These are phyloP conservation scores for Saccharomycopsis fibuligera DNA, from an alignment of 805 yeast genomes.

Conservation along the genomic window DNA sequence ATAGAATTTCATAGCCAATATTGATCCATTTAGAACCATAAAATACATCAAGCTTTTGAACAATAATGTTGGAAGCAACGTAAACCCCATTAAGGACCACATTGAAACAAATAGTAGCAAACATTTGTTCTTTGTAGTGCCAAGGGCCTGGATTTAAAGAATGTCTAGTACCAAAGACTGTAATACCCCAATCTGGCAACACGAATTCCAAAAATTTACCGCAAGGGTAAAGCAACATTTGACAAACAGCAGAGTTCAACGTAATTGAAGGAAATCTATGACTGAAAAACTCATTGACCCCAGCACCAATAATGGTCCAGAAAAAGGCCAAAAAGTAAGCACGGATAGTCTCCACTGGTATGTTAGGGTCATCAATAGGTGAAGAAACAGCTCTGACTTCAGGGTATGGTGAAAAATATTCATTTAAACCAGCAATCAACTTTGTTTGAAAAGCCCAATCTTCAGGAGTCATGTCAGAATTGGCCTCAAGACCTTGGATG, in stretches of 20 bases:
- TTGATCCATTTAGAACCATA: conserved; percentile 28
- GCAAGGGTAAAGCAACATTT: conserved; percentile 39
- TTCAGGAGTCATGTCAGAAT: conserved; percentile 21
- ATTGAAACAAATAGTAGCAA: conserved; percentile 41
- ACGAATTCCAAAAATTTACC: conserved; percentile 36
- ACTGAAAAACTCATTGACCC: conserved; percentile 49
- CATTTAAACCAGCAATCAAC: conserved; percentile 31
- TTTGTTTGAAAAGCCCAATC: conserved; percentile 24
- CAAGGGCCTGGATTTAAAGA: conserved; percentile 59
- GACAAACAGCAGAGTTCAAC: conserved; percentile 36
- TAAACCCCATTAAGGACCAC: conserved; percentile 31
- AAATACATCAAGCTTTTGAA: conserved; percentile 27
- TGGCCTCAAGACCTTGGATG: conserved; percentile 24
- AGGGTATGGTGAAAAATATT: conserved; percentile 45
- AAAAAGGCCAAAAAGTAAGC: conserved; percentile 31
- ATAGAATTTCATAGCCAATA: conserved; percentile 46
- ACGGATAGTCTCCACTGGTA: conserved; percentile 44
- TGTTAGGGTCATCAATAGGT: conserved; percentile 39
- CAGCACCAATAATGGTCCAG: conserved; percentile 48
- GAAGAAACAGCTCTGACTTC: conserved; percentile 60
- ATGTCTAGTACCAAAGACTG: conserved; percentile 32
- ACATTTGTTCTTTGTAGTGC: conserved; percentile 58
- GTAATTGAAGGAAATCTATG: conserved; percentile 46
- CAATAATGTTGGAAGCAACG: conserved; percentile 33
- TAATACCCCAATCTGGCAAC: conserved; percentile 40